Evolutionary conservation across 495 filamentous ascomycete species (phyloP), one percentile per base, ranked within the genome.

Genomic region (Aspergillus ellipticus): DNA sequence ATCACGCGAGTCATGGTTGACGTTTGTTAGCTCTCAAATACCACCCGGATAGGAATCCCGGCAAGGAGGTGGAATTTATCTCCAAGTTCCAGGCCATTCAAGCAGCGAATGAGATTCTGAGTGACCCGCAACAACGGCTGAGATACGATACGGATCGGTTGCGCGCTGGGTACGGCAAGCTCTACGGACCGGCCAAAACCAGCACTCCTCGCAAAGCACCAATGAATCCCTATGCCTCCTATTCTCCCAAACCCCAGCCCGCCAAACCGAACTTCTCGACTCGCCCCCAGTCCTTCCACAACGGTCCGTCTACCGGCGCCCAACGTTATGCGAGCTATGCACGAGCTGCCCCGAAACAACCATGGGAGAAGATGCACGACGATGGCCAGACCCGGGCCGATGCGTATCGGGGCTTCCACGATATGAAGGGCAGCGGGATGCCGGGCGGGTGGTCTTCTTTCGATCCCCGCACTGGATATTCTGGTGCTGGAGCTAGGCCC

Each of bases 11-110:
- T 10, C 20, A 7, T 33, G 10, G n/a, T 52, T 54, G 42, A 59
- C 48, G 21, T 61, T 59, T 57, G 28, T 16, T 58, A 93, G 92
- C 91, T 31, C 79, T 94, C 22, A 85, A 85, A 62, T 95, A 85
- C 61, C 92, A 97, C 64, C 92, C 92, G 6, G 92, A 97, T 67
- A 85, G 91, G 42, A 96, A 97, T 62, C 89, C 86, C 4, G 92
- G 92, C 42, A 79, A 80, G 57, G 92, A 96, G 70, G 63, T 78
- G 19, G 89, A 90, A 59, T 86, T 86, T 54, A 89, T 85, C 54
- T 74, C 89, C 17, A 88, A 87, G 64, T 96, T 96, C 62, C 86
- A 94, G 64, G 79, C 82, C 24, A 95, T 96, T 52, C 89, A 94
- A 66, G 80, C 86, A 1, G 92, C 92, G 20, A 84, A 94, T 58